Conservation (phyloP, 495 filamentous ascomycete species). For the Penicillium taxi region DNA sequence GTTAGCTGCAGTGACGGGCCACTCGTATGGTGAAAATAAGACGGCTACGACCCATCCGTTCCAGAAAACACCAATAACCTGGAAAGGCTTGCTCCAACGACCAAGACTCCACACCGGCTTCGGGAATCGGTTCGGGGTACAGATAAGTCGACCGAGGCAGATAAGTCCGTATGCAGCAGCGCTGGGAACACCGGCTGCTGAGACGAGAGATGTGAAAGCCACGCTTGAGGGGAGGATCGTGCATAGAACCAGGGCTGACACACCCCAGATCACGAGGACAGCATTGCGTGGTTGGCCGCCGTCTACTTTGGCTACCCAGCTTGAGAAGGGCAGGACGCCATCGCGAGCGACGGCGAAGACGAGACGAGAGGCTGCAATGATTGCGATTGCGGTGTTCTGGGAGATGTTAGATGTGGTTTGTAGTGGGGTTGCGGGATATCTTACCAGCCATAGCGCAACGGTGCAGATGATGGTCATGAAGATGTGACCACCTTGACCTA, state of each 20-base stretch:
- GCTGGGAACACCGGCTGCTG: slow-evolving; percentile 43
- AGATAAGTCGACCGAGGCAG: slow-evolving; percentile 42
- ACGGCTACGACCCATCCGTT: slow-evolving; percentile 45
- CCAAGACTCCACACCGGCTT: slow-evolving; percentile 41
- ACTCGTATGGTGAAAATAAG: slow-evolving; percentile 40
- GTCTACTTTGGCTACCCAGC: slow-evolving; percentile 46
- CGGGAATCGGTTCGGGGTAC: slow-evolving; percentile 40
- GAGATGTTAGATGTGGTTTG: slow-evolving; percentile 2
- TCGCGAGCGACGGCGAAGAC: slow-evolving; percentile 51
- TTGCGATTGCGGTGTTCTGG: slow-evolving; percentile 48
- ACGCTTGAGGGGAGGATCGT: slow-evolving; percentile 46
- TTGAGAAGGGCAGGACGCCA: slow-evolving; percentile 48
- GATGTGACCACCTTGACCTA: slow-evolving; percentile 46
- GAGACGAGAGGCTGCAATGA: slow-evolving; percentile 47
- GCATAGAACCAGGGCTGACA: slow-evolving; percentile 43
- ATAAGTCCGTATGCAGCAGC: slow-evolving; percentile 49
- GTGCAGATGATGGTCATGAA: slow-evolving; percentile 49
- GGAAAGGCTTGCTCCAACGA: slow-evolving; percentile 38
- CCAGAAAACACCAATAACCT: slow-evolving; percentile 43
- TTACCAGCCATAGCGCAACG: slow-evolving; percentile 41
- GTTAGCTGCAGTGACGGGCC: slow-evolving; percentile 36
- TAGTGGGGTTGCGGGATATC: slow-evolving; percentile 3
- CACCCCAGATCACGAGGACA: slow-evolving; percentile 46
- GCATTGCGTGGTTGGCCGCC: slow-evolving; percentile 47
- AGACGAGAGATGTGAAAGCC: slow-evolving; percentile 48